These are phyloP conservation scores for Atkinsonella texensis DNA, from an alignment of 2,329 filamentous ascomycete species.

Conservation along the genomic window DNA sequence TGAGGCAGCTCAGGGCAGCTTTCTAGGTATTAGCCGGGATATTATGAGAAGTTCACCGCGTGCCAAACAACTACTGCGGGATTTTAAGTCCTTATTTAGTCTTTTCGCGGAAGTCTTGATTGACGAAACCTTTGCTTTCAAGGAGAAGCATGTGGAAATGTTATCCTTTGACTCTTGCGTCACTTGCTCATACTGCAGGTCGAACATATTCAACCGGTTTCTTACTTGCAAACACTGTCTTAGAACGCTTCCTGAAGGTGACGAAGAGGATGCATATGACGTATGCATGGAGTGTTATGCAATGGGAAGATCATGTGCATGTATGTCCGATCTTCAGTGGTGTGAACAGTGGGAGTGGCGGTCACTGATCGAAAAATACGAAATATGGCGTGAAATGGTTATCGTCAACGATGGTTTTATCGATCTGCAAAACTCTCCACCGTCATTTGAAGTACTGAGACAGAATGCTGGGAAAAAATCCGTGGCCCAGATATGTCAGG, in stretches of 20 bases:
- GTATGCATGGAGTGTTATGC: conserved; percentile 97
- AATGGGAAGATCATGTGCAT: conserved; percentile 91
- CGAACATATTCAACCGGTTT: conserved; percentile 96
- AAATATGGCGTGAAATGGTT: conserved; percentile 69
- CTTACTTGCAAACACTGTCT: conserved; percentile 82
- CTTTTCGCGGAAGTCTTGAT: conserved; percentile 71
- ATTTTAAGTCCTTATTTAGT: conserved; percentile 70
- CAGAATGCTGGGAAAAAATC: conserved; percentile 61
- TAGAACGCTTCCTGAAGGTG: conserved; percentile 49
- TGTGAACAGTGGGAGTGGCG: conserved; percentile 88
- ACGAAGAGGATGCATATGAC: conserved; percentile 72
- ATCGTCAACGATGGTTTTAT: conserved; percentile 59
- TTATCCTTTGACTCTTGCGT: conserved; percentile 81
- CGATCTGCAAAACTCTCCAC: conserved; percentile 53
- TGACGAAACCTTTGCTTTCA: conserved; percentile 72
- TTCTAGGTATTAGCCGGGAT: conserved; percentile 36
- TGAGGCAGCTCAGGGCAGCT: conserved; percentile 31
- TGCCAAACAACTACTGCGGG: conserved; percentile 60
- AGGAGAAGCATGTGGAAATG: conserved; percentile 61
- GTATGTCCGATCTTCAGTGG: conserved; percentile 77
- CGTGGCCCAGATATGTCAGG: conserved; percentile 85
- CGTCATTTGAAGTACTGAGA: conserved; percentile 58
- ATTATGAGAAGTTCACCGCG: conserved; percentile 29
- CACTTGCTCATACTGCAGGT: conserved; percentile 89
- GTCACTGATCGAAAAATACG: conserved; percentile 65